Percentiles rank a stretch among this genome's conserved stretches.
Conservation (phyloP, 805 yeast species). For the Komagataella ulmi region DNA sequence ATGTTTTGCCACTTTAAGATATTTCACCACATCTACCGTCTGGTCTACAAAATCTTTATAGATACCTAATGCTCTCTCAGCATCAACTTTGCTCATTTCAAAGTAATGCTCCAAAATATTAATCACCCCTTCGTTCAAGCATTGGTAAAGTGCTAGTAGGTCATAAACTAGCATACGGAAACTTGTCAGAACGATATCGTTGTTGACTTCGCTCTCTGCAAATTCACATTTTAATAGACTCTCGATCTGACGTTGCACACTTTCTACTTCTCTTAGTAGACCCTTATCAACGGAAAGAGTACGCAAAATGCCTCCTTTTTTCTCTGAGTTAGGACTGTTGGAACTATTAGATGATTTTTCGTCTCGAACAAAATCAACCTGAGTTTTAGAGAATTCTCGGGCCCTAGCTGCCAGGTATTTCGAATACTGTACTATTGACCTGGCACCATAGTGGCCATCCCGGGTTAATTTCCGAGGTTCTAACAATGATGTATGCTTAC, state of each 20-base stretch:
- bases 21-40: slow-evolving; percentile 79
- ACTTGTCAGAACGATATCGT: slow-evolving; percentile 73
- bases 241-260: slow-evolving; percentile 73
- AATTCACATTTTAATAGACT: slow-evolving; percentile 63
- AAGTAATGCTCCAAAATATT: slow-evolving; percentile 88
- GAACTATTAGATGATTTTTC: slow-evolving; percentile 20
- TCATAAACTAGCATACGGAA: slow-evolving; percentile 88
- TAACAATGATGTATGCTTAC: slow-evolving; percentile 48
- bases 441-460: slow-evolving; percentile 19
- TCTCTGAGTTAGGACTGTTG: slow-evolving; percentile 24
- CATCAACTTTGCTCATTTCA: slow-evolving; percentile 80
- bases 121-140: slow-evolving; percentile 90
- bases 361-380: slow-evolving; percentile 69
- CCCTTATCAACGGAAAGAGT: slow-evolving; percentile 63
- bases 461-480: slow-evolving; percentile 28
- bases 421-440: slow-evolving; percentile 50
- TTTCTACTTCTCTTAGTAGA: slow-evolving; percentile 69
- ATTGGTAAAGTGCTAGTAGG: slow-evolving; percentile 73
- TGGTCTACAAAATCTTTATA: slow-evolving; percentile 78
- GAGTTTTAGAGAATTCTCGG: slow-evolving; percentile 49
- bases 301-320: slow-evolving; percentile 47
- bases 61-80: slow-evolving; percentile 72
- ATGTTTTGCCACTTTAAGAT: slow-evolving; percentile 80
- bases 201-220: slow-evolving; percentile 67
- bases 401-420: slow-evolving; percentile 60